phyloP scores from a whole-genome alignment of 2,329 filamentous ascomycete species.

The Aspergillus tubingensis region DNA sequence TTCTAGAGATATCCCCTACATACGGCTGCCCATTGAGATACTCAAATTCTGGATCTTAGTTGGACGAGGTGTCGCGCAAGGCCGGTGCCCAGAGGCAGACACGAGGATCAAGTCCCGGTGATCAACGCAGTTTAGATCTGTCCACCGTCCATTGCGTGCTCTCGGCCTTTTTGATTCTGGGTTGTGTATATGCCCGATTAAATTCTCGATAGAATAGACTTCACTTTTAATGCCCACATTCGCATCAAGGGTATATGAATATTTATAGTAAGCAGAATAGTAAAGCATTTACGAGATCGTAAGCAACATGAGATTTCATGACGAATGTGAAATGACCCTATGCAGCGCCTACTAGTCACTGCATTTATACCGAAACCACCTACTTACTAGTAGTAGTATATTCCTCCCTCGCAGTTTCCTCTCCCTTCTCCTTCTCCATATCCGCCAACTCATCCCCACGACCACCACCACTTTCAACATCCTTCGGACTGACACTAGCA shows the following conservation, averaged over 20 bases:
- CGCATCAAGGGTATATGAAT: neutral
- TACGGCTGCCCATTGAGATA: neutral
- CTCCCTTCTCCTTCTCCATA: neutral
- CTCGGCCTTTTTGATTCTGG: neutral
- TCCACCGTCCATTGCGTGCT: neutral
- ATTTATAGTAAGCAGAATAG: too few relatives aligned
- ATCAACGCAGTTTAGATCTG: conserved; percentile 8
- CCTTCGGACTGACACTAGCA: conserved; percentile 23
- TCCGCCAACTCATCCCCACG: conserved; percentile 8
- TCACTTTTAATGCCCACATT: neutral
- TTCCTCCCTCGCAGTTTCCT: conserved; percentile 11
- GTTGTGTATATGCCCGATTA: neutral
- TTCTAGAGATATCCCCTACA: conserved; percentile 10
- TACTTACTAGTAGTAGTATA: too few relatives aligned
- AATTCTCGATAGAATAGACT: conserved; percentile 15
- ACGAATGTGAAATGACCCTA: neutral
- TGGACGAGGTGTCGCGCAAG: conserved; percentile 5
- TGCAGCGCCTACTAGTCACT: too few relatives aligned
- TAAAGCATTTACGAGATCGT: neutral
- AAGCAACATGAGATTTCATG: neutral
- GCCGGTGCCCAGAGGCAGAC: conserved; percentile 17
- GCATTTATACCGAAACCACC: too few relatives aligned
- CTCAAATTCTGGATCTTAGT: conserved; percentile 2
- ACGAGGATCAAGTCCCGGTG: conserved; percentile 11
- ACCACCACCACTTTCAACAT: conserved; percentile 16